phyloP scores from a whole-genome alignment of 441 rosid species.

The Gossypium laxum region DNA sequence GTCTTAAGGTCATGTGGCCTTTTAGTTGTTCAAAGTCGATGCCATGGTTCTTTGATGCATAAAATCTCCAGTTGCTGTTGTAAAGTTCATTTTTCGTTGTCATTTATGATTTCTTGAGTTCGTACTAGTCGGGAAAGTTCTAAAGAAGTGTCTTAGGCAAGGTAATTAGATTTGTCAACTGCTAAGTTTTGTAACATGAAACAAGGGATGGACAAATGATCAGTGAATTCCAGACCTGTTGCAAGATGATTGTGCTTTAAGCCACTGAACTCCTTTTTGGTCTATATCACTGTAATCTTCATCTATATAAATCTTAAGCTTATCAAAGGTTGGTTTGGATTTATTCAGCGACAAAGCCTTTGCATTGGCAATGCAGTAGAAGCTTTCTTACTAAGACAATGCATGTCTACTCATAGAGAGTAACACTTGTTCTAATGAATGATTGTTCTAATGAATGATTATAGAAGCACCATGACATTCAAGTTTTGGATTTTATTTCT shows the following conservation, averaged over 20 bases:
- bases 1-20: not conserved
- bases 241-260: not conserved
- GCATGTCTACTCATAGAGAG: not conserved
- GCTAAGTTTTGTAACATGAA: too few relatives aligned
- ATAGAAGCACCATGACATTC: not conserved
- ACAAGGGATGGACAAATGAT: too few relatives aligned
- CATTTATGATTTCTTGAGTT: slow-evolving; percentile 8
- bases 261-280: not conserved
- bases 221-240: not conserved
- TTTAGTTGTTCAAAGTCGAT: not conserved
- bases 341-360: not conserved
- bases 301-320: not conserved
- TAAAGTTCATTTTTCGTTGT: not conserved
- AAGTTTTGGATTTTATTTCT: not conserved
- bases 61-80: not conserved
- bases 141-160: not conserved
- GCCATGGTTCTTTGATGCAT: not conserved
- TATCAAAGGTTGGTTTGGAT: not conserved
- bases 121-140: not conserved
- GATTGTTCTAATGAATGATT: not conserved
- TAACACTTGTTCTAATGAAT: too few relatives aligned
- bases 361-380: not conserved
- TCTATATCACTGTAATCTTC: not conserved
- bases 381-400: not conserved
- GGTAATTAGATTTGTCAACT: not conserved